Base-by-base conservation (phyloP, 1,284 basidiomycete genomes). In the Moniliophthora roreri region DNA sequence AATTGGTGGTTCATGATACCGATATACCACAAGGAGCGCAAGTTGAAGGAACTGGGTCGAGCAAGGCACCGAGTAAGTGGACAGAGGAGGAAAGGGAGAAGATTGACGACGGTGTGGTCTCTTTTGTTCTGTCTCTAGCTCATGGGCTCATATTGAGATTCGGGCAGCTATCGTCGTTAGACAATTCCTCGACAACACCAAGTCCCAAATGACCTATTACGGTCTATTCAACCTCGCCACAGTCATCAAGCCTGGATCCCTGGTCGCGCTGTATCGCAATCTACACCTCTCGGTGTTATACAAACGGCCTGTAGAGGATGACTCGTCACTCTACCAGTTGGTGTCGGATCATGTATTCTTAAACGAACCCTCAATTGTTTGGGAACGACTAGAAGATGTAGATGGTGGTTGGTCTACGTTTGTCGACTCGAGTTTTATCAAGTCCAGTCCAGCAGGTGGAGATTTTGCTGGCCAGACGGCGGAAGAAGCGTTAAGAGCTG, bases 281-380 rank as follows among this genome's bases (percentile, higher is more conserved):
- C 92, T 91, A 0, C 94, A 96, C 63, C 82, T 97, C 9, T 87
- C 89, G 0, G 93, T 95, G 3, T 74, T 97, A 0, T 91, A 93
- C 76, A 91, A 88, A 62, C 36, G 58, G 6, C 53, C 58, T n/a
- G n/a, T n/a, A 15, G 63, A 61, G 15, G 63, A 67, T 7, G 78
- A 80, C 48, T 69, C 77, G 2, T 75, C 78, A 21, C 73, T 95
- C 2, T 95, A 91, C 68, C 82, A 82, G 2, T 84, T 95, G 55
- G 90, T 87, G 6, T 93, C 92, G 0, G 94, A 95, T 67, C 78
- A 89, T 46, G 81, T 85, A 20, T 93, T 95, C 66, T 69, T 88
- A 13, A 69, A 84, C 59, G 92, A 95, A 64, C 75, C 85, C 0
- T 81, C 82, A 16, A 83, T 95, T 23, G 83, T 95, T 3, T 95